Conservation (phyloP, 139 green algal genomes). For the Bryopsis sp. region DNA sequence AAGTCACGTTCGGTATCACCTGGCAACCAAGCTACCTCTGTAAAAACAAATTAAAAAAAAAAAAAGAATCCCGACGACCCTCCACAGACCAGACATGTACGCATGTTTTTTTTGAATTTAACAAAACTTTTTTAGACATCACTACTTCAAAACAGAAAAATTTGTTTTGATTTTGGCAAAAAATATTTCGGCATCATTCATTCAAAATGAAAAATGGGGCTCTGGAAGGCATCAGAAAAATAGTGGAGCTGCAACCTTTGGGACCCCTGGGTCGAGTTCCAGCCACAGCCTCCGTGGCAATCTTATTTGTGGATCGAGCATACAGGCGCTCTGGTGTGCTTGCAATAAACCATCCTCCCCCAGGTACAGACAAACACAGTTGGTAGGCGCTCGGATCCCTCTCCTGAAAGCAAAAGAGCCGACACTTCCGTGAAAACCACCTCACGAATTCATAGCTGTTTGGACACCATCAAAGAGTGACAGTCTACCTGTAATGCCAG, state of each 20-base stretch:
- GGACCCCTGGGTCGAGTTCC: slow-evolving; percentile 68
- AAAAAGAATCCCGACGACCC: too few relatives aligned
- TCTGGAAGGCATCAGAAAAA: too few relatives aligned
- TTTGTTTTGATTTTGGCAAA: too few relatives aligned
- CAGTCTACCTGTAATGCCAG: slow-evolving; percentile 1
- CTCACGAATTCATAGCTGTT: too few relatives aligned
- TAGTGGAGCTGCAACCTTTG: slow-evolving; percentile 30
- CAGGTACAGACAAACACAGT: slow-evolving; percentile 50
- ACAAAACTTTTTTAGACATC: too few relatives aligned
- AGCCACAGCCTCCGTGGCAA: slow-evolving; percentile 87
- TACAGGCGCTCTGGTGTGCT: slow-evolving; percentile 92
- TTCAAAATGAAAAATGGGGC: too few relatives aligned
- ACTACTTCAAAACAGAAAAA: too few relatives aligned
- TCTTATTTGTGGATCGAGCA: slow-evolving; percentile 41
- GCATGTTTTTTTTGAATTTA: slow-evolving; percentile 1
- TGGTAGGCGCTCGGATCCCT: slow-evolving; percentile 84
- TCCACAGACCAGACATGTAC: too few relatives aligned
- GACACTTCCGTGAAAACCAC: too few relatives aligned
- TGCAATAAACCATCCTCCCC: slow-evolving; percentile 69
- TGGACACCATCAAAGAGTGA: slow-evolving; percentile 15
- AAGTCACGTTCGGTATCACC: slow-evolving; percentile 76
- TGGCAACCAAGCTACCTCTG: too few relatives aligned
- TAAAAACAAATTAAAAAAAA: too few relatives aligned
- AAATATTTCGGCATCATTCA: too few relatives aligned
- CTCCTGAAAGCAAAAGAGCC: slow-evolving; percentile 55